Percentiles rank a stretch among this genome's conserved stretches.
These are phyloP conservation scores for Eucalyptus curtisii DNA, from an alignment of 345 rosid species.

Conservation along the genomic window DNA sequence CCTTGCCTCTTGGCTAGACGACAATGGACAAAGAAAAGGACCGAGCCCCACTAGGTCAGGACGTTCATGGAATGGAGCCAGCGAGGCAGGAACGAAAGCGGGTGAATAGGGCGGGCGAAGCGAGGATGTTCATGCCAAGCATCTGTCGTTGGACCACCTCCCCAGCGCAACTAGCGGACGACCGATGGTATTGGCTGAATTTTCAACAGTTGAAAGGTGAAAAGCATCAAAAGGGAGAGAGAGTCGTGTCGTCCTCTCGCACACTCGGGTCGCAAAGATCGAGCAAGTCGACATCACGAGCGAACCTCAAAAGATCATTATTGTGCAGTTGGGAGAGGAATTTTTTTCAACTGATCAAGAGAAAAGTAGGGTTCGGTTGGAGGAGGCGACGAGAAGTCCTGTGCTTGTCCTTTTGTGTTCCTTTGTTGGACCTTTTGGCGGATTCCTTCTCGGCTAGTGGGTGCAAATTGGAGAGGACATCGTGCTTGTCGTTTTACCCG, in stretches of 20 bases:
- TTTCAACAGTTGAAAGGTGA: not conserved
- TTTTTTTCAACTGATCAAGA: not conserved
- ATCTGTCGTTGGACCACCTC: not conserved
- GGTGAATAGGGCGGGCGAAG: not conserved
- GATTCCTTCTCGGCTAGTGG: not conserved
- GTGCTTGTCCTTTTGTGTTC: not conserved
- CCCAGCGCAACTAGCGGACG: not conserved
- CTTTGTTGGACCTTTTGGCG: not conserved
- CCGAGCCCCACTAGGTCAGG: not conserved
- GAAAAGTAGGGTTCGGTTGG: not conserved
- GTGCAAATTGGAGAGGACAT: not conserved
- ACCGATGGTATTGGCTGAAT: not conserved
- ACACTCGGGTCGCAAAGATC: not conserved
- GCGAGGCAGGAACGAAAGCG: not conserved
- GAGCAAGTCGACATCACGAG: not conserved
- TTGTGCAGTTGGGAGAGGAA: not conserved
- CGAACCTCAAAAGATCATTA: not conserved
- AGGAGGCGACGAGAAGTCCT: not conserved
- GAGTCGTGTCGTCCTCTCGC: not conserved
- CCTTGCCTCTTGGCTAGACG: not conserved
- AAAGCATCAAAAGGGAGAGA: not conserved
- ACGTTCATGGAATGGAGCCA: not conserved
- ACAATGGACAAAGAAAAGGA: not conserved
- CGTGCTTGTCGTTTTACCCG: not conserved
- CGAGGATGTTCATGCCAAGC: not conserved